These are phyloP conservation scores for Alternaria novae-zelandiae DNA, from an alignment of 2,329 filamentous ascomycete species.

Conservation along the genomic window DNA sequence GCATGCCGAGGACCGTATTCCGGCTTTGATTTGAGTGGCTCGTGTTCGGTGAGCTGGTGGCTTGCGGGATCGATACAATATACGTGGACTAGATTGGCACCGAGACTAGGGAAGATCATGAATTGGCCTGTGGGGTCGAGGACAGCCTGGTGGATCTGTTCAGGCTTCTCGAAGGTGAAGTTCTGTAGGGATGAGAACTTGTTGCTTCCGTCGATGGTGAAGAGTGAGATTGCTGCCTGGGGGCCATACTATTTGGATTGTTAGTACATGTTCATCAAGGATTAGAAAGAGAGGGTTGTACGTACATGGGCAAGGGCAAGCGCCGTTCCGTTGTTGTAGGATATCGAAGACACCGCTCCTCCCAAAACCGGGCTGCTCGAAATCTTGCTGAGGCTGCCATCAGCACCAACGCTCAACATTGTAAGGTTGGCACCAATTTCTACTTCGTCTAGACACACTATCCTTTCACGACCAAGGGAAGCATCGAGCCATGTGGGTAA, in stretches of 20 bases:
- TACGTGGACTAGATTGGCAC: constrained; percentile 67
- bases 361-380: constrained; percentile 43
- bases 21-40: constrained; percentile 53
- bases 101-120: constrained; percentile 70
- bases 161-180: constrained; percentile 49
- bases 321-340: constrained; percentile 50
- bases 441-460: constrained; percentile 69
- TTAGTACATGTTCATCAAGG: background rate
- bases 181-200: constrained; percentile 42
- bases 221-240: constrained; percentile 45
- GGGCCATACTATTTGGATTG: constrained; percentile 45
- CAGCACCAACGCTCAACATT: constrained; percentile 12
- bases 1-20: constrained; percentile 71
- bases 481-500: constrained; percentile 68
- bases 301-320: constrained; percentile 44
- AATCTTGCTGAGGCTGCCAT: constrained; percentile 49
- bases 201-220: constrained; percentile 19
- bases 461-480: constrained; percentile 55
- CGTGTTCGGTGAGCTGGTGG: constrained; percentile 54
- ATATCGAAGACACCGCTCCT: constrained; percentile 51
- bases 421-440: constrained; percentile 55
- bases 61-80: constrained; percentile 59
- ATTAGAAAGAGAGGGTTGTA: background rate
- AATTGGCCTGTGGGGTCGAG: constrained; percentile 70
- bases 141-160: constrained; percentile 68